Base-by-base conservation (phyloP, 345 rosid genomes). In the Populus simonii region DNA sequence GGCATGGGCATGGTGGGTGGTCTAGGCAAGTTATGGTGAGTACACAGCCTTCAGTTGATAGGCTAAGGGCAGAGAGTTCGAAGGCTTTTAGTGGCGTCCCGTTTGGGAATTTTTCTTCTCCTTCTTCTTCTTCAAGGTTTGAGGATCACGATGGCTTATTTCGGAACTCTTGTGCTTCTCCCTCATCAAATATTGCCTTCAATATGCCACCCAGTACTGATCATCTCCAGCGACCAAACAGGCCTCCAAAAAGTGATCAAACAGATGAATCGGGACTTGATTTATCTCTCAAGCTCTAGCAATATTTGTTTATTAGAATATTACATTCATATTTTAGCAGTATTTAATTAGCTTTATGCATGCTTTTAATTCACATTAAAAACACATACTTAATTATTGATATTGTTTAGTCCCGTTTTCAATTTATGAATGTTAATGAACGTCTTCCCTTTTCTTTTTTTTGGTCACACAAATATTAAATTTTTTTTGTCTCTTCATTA, bases 201-300 rank as follows among this genome's bases (percentile, higher is more conserved):
- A 71, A 27, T n/a, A 20, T 8, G 13, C 29, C 41, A 23, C 71
- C 68, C 7, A 16, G 17, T 15, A 61, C 20, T 23, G 43, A 62
- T 39, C 35, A 39, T 39, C 29, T 59, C 43, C 68, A 6, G 1
- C 36, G 15, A 29, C 49, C 18, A 4, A 65, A 8, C 7, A 7
- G 43, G 43, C 43, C 17, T 62, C 25, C 63, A 13, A 35, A 55
- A 5, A 51, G 15, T 25, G 68, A 75, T 7, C 39, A 63, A 39
- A 63, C 43, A 18, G 83, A 76, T 25, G 55, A 25, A 0, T 51
- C 68, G 7, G 79, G 72, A 71, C 62, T 80, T 9, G 83, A 80
- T 71, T 55, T 80, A 16, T 61, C 83, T 5, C 79, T 80, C 53
- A 80, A 75, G 70, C 76, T 80, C n/a, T 79, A 72, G 31, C 0